Conservation (phyloP, 2,329 filamentous ascomycete genomes). For the Claviceps fusiformis region DNA sequence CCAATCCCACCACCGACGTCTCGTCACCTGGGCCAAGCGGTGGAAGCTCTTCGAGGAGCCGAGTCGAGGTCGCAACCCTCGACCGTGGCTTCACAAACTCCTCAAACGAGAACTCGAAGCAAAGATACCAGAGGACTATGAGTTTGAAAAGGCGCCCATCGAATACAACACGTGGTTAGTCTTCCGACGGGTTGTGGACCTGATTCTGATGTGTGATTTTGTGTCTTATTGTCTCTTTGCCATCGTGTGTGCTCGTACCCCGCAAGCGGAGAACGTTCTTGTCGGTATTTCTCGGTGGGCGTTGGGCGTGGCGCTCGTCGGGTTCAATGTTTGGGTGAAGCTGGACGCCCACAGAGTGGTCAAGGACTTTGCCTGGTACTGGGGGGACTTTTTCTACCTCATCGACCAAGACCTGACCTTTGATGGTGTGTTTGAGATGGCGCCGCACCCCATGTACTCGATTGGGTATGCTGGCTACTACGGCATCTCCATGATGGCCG, state of each 20-base stretch:
- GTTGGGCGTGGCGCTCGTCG: conserved; percentile 62
- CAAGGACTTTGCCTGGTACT: conserved; percentile 99
- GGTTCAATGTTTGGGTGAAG: conserved; percentile 98
- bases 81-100: conserved; percentile 68
- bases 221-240: conserved; percentile 94
- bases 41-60: conserved; percentile 79
- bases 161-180: conserved; percentile 99
- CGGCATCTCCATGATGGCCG: conserved; percentile 94
- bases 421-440: conserved; percentile 98
- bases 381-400: conserved; percentile 98
- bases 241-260: conserved; percentile 68
- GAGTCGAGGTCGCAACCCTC: conserved; percentile 64
- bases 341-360: conserved; percentile 94
- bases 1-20: conserved; percentile 77
- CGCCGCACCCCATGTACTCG: conserved; percentile 97
- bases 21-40: conserved; percentile 79
- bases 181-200: conserved; percentile 86
- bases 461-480: conserved; percentile 97
- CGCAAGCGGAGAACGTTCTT: conserved; percentile 54
- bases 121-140: conserved; percentile 89
- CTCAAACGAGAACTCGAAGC: conserved; percentile 84
- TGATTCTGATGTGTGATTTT: conserved; percentile 99
- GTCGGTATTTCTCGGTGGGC: conserved; percentile 66
- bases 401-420: conserved; percentile 97
- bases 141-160: conserved; percentile 80